phyloP scores from a whole-genome alignment of 192 early-diverging fungal genomes.

The Diversispora epigaea region DNA sequence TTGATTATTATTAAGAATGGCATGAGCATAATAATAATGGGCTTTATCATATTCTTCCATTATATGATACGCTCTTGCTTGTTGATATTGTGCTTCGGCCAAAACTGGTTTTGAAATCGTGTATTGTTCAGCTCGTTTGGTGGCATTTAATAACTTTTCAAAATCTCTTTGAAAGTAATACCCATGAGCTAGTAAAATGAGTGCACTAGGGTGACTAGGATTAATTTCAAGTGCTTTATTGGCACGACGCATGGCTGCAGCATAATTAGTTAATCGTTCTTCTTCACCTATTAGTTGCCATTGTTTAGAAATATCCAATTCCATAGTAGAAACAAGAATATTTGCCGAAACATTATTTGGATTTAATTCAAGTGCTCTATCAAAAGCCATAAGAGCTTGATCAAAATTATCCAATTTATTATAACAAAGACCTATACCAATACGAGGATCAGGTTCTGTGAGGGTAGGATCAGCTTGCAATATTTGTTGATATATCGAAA shows the following conservation, averaged over 20 bases:
- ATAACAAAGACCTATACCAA: slow-evolving; percentile 88
- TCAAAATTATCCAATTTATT: slow-evolving; percentile 65
- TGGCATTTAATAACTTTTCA: slow-evolving; percentile 21
- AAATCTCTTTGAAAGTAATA: slow-evolving; percentile 50
- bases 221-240: slow-evolving; percentile 51
- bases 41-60: slow-evolving; percentile 70
- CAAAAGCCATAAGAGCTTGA: slow-evolving; percentile 71
- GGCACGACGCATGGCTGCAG: slow-evolving; percentile 49
- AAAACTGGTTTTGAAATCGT: slow-evolving; percentile 41
- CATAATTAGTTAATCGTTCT: slow-evolving; percentile 46
- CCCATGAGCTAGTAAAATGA: slow-evolving; percentile 57
- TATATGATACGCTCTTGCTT: slow-evolving; percentile 56
- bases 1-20: slow-evolving; percentile 62
- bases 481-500: slow-evolving; percentile 76
- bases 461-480: slow-evolving; percentile 59
- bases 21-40: slow-evolving; percentile 64
- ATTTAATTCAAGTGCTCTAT: slow-evolving; percentile 68
- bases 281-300: slow-evolving; percentile 35
- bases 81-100: slow-evolving; percentile 62
- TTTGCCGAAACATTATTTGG: slow-evolving; percentile 67
- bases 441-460: slow-evolving; percentile 64
- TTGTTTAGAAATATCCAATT: slow-evolving; percentile 74
- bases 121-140: slow-evolving; percentile 16
- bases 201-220: slow-evolving; percentile 54
- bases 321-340: slow-evolving; percentile 71